Conservation (phyloP, 148 eudicot species). For the Linanthus parryae region DNA sequence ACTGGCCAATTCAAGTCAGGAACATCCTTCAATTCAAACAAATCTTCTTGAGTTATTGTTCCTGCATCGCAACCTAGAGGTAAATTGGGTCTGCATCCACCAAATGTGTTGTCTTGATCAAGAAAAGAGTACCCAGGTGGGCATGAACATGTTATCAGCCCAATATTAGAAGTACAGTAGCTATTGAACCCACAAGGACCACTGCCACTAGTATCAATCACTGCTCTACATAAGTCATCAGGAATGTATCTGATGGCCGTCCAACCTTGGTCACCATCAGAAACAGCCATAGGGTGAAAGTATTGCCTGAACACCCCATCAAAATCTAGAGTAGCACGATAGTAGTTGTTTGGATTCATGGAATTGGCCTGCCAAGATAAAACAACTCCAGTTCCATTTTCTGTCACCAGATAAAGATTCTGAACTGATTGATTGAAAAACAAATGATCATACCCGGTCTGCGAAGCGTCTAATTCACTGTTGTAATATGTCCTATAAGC, state of each 20-base stretch:
- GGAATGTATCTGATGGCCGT: not conserved
- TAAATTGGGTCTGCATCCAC: not conserved
- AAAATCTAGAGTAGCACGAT: not conserved
- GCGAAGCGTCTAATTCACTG: not conserved
- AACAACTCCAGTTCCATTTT: not conserved
- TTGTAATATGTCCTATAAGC: not conserved
- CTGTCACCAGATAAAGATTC: not conserved
- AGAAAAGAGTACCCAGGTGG: not conserved
- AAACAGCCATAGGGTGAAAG: not conserved
- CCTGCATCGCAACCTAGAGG: not conserved
- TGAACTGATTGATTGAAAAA: not conserved
- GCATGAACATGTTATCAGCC: not conserved
- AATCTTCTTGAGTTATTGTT: not conserved
- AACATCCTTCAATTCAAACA: not conserved
- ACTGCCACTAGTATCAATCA: not conserved
- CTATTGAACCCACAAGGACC: constrained; percentile 8
- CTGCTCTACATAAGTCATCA: not conserved
- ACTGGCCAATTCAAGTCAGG: not conserved
- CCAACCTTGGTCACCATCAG: not conserved
- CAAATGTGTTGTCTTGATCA: not conserved
- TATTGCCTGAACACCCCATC: constrained; percentile 2
- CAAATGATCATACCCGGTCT: not conserved
- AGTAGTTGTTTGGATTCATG: not conserved
- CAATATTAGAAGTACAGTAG: not conserved
- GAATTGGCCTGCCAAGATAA: not conserved